A percentile compares a stretch with the other conserved stretches of the same genome.
These are phyloP conservation scores for Solanum ossicruentum DNA, from an alignment of 257 asterid species.

Conservation along the genomic window DNA sequence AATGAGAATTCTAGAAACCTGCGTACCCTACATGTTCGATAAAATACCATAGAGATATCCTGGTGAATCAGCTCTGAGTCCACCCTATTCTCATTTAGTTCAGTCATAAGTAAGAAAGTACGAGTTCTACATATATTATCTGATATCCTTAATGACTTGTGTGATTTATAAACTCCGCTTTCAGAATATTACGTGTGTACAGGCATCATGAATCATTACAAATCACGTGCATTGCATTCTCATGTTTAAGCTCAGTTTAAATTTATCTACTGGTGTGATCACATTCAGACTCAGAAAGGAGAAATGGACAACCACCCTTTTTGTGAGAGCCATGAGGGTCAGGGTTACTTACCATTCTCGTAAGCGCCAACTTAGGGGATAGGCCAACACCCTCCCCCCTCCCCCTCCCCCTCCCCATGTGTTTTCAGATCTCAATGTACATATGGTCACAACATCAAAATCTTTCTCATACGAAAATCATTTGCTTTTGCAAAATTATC, in stretches of 20 bases:
- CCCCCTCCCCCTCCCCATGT: background rate
- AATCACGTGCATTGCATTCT: background rate
- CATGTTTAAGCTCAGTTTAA: background rate
- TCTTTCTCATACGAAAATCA: background rate
- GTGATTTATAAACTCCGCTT: background rate
- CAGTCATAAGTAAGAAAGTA: background rate
- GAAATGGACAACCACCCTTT: background rate
- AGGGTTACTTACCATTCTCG: background rate
- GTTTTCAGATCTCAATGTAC: background rate
- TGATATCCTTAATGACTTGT: background rate
- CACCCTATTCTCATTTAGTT: background rate
- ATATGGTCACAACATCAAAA: background rate
- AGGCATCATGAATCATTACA: background rate
- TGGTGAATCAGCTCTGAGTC: background rate
- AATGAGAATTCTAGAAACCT: background rate
- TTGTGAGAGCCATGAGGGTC: background rate
- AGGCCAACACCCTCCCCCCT: background rate
- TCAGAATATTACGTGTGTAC: background rate
- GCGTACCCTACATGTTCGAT: background rate
- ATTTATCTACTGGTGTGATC: background rate
- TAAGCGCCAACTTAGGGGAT: background rate
- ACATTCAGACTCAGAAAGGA: background rate
- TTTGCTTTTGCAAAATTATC: background rate
- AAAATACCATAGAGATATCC: background rate
- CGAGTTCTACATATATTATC: background rate